Evolutionary conservation across 768 basidiomycete genomes (phyloP), one percentile per base, ranked within the genome.

Genomic region (Amanita muscaria): DNA sequence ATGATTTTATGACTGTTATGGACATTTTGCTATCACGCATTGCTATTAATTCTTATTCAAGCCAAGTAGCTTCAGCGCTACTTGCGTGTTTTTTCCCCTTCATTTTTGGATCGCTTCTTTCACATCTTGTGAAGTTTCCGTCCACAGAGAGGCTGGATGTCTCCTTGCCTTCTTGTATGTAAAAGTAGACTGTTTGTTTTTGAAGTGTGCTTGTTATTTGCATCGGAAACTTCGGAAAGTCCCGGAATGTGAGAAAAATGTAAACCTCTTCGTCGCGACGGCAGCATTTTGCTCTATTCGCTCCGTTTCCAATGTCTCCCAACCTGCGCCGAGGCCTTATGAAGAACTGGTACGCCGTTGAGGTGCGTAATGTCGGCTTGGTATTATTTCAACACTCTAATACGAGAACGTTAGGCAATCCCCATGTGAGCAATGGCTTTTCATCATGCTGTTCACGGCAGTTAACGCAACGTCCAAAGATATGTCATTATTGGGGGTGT

Each of bases 291-390:
- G 23, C 15, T 15, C 3, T 18, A 25, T 11, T 27, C 11, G 8
- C 12, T 39, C 24, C 30, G 18, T 37, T 32, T 44, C 39, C 41
- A 22, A 55, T 47, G 46, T 47, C 46, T 7, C 60, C 59, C 30
- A 48, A 67, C 38, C 69, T 29, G 27, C 27, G 68, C 48, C 70
- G 57, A 49, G 43, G 54, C 16, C 64, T 76, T 50, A 68, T 79
- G 71, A 79, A 70, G 62, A 70, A 84, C 64, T 83, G 81, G 81
- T 80, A 72, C 56, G 82, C 83, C 66, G 66, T 82, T 53, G 84
- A 85, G 77, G 80, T 79, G 42, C 14, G 68, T 63, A 46, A 33
- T 37, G 16, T 42, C 42, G 19, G 21, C 42, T 21, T 36, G 10
- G 19, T 3, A 12, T 15, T 4, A 14, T 7, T 1, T 25, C 11